Evolutionary conservation across 2,329 filamentous ascomycete species (phyloP), one percentile per base, ranked within the genome.

Genomic region (Fusarium cicatricum): DNA sequence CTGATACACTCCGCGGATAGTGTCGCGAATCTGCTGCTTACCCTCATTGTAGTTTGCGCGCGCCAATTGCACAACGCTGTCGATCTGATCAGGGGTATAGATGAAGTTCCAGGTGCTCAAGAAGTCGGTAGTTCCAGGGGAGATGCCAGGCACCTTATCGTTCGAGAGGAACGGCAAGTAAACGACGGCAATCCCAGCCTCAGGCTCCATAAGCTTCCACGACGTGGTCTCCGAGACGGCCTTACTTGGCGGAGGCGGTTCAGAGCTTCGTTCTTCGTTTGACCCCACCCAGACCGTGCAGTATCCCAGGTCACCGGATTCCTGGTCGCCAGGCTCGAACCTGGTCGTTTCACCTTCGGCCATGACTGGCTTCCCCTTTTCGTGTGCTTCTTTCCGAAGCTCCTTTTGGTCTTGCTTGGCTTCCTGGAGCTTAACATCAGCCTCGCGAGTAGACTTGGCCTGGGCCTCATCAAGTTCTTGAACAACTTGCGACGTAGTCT

Each of bases 21-120:
- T 92, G 17, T 86, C 82, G 61, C 85, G 87, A 16, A 95, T 91
- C 74, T 90, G 87, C 52, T 91, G 90, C 43, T 85, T 85, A 1
- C 94, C 92, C 72, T 96, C 91, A 6, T 85, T 81, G 65, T 92
- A 99, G 74, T 99, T 99, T 11, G 91, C 91, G 50, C 86, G 83
- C 1, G 95, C 93, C 23, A 99, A 82, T 5, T 84, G 82, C 2
- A 97, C 89, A 1, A 96, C 92, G 21, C 85, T 85, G 66, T 98
- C 93, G 46, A 99, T 87, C 73, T 99, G 89, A 52, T 95, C 88
- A 0, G 92, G 89, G 2, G 90, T 96, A 74, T 98, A 99, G 26
- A 97, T 88, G 72, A 98, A 98, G 72, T 99, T 99, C 95, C 95
- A 99, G 0, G 95, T 99, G 65, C 87, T 91, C 79, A 98, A 86